phyloP scores from a whole-genome alignment of 2,329 filamentous ascomycete genomes.

The Ceratocystis harringtonii region DNA sequence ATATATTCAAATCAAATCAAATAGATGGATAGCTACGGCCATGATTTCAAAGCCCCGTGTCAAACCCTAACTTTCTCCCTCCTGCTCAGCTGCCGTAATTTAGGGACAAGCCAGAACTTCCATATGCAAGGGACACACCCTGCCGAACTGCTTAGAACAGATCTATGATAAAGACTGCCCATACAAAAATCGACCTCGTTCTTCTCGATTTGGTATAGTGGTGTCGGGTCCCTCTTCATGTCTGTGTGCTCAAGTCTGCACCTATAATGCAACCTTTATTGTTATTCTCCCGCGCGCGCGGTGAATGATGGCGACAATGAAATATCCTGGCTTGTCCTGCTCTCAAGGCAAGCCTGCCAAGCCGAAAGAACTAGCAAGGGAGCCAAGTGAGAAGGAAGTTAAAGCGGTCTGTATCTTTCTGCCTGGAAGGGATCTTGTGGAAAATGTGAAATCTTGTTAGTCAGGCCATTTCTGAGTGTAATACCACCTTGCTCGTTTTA shows the following conservation, averaged over 20 bases:
- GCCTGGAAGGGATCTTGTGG: not conserved
- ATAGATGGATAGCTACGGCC: not conserved
- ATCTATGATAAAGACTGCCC: not conserved
- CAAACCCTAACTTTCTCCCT: not conserved
- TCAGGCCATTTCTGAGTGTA: not conserved
- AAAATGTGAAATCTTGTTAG: not conserved
- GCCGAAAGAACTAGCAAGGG: not conserved
- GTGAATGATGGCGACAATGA: conserved; percentile 1
- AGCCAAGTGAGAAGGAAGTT: not conserved
- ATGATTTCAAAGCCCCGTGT: not conserved
- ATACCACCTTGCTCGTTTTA: not conserved
- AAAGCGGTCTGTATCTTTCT: not conserved
- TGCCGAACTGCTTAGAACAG: not conserved
- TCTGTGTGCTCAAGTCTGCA: not conserved
- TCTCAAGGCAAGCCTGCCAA: not conserved
- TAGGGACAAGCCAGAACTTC: not conserved
- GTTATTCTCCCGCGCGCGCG: conserved; percentile 4
- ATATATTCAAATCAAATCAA: too few relatives aligned
- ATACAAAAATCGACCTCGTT: not conserved
- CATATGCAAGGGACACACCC: not conserved
- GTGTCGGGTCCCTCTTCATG: not conserved
- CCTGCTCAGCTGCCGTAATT: not conserved
- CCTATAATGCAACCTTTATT: not conserved
- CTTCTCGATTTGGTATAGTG: conserved; percentile 3
- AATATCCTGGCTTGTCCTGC: not conserved